Conservation (phyloP, 768 basidiomycete species). For the Russula sp. region DNA sequence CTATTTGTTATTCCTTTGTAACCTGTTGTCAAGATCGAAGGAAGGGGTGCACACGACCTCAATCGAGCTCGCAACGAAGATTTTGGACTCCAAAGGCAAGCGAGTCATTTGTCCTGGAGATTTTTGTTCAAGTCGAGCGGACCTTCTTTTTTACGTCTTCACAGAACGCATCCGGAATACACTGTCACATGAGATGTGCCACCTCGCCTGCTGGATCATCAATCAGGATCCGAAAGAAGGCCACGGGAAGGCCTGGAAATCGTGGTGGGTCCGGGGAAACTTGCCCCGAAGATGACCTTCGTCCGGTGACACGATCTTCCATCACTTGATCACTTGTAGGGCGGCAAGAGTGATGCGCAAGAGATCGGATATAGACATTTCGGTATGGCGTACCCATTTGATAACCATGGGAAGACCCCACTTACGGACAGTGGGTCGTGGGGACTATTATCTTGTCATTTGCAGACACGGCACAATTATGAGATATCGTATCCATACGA, state of each 20-base stretch:
- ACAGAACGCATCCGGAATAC: constrained; percentile 79
- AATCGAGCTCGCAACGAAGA: constrained; percentile 81
- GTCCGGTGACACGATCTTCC: background rate
- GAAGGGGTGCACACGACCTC: constrained; percentile 57
- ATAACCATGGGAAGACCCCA: constrained; percentile 19
- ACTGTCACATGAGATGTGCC: constrained; percentile 90
- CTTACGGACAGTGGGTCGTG: background rate
- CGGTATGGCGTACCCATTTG: constrained; percentile 41
- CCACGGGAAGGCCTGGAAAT: constrained; percentile 70
- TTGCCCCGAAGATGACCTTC: background rate
- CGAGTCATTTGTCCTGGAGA: background rate
- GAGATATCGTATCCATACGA: constrained; percentile 69
- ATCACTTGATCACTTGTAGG: constrained; percentile 43
- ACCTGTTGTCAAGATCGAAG: constrained; percentile 41
- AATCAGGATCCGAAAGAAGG: constrained; percentile 64
- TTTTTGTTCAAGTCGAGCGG: background rate
- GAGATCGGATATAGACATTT: constrained; percentile 67
- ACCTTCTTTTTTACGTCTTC: background rate
- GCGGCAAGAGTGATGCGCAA: constrained; percentile 65
- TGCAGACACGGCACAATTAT: constrained; percentile 63
- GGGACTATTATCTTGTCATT: background rate
- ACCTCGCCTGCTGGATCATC: constrained; percentile 84
- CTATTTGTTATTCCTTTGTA: background rate
- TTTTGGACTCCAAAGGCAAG: constrained; percentile 72
- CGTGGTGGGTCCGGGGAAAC: constrained; percentile 50